Conservation (phyloP, 768 basidiomycete genomes). For the Suillus cothurnatus region DNA sequence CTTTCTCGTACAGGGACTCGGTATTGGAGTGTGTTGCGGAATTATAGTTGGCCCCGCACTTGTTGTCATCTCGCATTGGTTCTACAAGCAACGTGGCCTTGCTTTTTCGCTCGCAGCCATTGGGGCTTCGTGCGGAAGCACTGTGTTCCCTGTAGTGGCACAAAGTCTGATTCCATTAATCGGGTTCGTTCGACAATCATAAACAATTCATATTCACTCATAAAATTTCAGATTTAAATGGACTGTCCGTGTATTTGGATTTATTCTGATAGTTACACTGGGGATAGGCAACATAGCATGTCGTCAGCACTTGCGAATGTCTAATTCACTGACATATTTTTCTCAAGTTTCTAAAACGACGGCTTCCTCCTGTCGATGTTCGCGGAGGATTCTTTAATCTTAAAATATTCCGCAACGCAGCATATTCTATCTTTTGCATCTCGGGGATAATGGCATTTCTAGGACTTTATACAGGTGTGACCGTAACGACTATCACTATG, state of each 20-base stretch:
- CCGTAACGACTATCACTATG: neutral
- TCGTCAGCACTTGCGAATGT: slow-evolving; percentile 19
- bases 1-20: slow-evolving; percentile 73
- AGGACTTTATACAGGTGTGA: slow-evolving; percentile 66
- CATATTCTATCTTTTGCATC: slow-evolving; percentile 52
- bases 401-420: slow-evolving; percentile 45
- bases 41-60: slow-evolving; percentile 64
- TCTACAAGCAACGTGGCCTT: slow-evolving; percentile 52
- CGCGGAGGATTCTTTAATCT: slow-evolving; percentile 62
- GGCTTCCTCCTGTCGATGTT: slow-evolving; percentile 54
- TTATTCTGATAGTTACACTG: slow-evolving; percentile 56
- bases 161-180: slow-evolving; percentile 55
- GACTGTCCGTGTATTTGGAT: slow-evolving; percentile 73
- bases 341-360: slow-evolving; percentile 38
- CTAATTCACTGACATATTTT: neutral
- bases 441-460: slow-evolving; percentile 62
- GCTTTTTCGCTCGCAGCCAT: slow-evolving; percentile 65
- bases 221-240: slow-evolving; percentile 58
- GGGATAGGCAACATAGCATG: slow-evolving; percentile 55
- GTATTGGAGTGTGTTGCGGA: slow-evolving; percentile 62
- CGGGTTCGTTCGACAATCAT: slow-evolving; percentile 43
- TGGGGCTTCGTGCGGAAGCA: slow-evolving; percentile 72
- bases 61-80: slow-evolving; percentile 72
- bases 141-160: slow-evolving; percentile 62
- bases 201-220: neutral